Evolutionary conservation across 768 basidiomycete species (phyloP).

Genomic region (Phanerodontia chrysosporium): DNA sequence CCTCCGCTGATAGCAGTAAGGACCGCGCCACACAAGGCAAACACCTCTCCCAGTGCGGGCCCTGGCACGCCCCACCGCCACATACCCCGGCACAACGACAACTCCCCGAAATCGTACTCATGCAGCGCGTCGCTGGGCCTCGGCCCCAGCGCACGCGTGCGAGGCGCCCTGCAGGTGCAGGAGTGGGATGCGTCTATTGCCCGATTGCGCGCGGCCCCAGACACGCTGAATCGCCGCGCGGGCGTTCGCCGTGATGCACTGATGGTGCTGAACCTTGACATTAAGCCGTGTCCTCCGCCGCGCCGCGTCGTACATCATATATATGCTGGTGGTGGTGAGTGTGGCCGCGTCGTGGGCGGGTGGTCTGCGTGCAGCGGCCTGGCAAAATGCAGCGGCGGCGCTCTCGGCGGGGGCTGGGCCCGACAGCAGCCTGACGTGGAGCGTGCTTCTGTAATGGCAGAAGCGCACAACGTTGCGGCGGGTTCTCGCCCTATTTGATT

Average conservation of each 20-base stretch:
- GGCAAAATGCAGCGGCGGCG: not conserved
- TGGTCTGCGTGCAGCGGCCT: no score
- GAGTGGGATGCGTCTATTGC: not conserved
- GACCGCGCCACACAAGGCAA: no score
- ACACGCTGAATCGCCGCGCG: conserved; percentile 8
- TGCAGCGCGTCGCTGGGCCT: not conserved
- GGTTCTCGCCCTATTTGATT: not conserved
- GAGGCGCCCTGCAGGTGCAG: not conserved
- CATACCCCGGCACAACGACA: no score
- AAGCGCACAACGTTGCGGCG: not conserved
- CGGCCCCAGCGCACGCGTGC: not conserved
- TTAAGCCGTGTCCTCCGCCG: not conserved
- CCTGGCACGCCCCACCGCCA: no score
- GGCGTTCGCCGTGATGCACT: not conserved
- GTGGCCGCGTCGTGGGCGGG: not conserved
- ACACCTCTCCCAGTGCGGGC: no score
- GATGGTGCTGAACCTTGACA: not conserved
- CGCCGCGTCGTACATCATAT: no score
- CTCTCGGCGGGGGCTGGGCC: not conserved
- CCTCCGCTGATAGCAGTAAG: no score
- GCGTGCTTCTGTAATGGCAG: not conserved
- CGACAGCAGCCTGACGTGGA: conserved; percentile 7
- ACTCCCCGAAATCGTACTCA: not conserved
- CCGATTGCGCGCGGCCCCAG: not conserved
- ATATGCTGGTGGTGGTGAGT: no score